Evolutionary conservation across 2,329 filamentous ascomycete genomes (phyloP), one percentile per base, ranked within the genome.

Genomic region (Trichoderma pleuroti): DNA sequence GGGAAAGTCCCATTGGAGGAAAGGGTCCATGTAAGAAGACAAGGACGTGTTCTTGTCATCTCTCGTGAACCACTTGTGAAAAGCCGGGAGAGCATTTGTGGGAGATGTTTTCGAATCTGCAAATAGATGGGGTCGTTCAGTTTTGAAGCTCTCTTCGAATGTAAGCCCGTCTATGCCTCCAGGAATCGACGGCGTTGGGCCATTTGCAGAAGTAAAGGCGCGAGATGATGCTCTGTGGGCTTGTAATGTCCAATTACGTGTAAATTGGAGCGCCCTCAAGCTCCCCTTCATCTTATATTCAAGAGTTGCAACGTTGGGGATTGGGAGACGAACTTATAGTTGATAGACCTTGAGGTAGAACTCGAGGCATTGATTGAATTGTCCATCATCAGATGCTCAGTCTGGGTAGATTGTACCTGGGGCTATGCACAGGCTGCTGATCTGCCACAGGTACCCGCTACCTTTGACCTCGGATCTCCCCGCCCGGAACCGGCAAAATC

Each of bases 81-180:
- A 79, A 1, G 89, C 89, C 0, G 88, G 87, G 1, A 91, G 76
- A 30, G 74, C 54, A 12, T 63, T 28, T 1, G 74, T 70, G 3
- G 77, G 73, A 62, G 86, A 86, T 3, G 77, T 75, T 8, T 77
- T 76, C 36, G 79, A 77, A n/a, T 83, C 83, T 7, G 89, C 80
- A 21, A 90, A 78, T 11, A 84, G 78, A 2, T 77, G 72, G 4
- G 91, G 90, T 21, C 77, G 80, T 60, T 86, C 83, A 1, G 85
- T 82, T 1, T 76, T 72, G 75, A 91, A 89, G 42, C 85, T 88
- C 42, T 80, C 73, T n/a, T 82, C 83, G 85, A 76, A 92, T 92
- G 16, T 75, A 72, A 1, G 76, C 59, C 87, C 72, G 66, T 76
- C 73, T 75, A 26, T 21, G 66, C 30, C 56, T 16, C 39, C 11